Base-by-base conservation (phyloP, 495 filamentous ascomycete genomes). In the Penicillium silybi region DNA sequence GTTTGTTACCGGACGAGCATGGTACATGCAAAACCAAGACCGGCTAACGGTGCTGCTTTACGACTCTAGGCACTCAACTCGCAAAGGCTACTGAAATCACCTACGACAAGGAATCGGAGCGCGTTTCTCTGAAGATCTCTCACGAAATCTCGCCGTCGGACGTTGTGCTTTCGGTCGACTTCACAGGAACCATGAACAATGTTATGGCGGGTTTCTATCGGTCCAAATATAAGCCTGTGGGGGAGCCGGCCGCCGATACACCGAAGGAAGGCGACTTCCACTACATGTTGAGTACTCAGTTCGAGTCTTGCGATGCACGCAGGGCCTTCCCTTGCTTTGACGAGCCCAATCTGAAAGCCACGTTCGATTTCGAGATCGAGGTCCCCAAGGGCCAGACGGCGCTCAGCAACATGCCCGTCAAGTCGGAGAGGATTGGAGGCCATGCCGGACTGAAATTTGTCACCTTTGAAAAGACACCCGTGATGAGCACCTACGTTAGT, bases 201-300 rank as follows among this genome's bases (percentile, higher is more conserved):
- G 84, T 87, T 56, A 96, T 97, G 91, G 87, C 89, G 35, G 93
- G 93, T 19, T 97, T 98, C 76, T 97, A 96, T 69, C 87, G 93
- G 51, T 91, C 87, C 50, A 89, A 90, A 72, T 98, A 97, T 67
- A 96, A 89, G 75, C 88, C 93, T 8, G 73, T 78, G 16, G 86
- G 77, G 15, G 70, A 85, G 11, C 78, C 87, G 0, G 78, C 84
- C 23, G 67, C 80, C 15, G 88, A 88, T 23, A 89, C 91, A 1
- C 85, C 90, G 13, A 85, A 78, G 63, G 88, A 93, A 44, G 80
- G 75, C 13, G 87, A 93, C 38, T 86, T 85, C 64, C 80, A 92
- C 72, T 90, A 90, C 71, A 96, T 96, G 92, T 82, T 95, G 66
- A 90, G 85, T 71, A 98, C 93, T 37, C 93, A 98, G 70, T 97